Base-by-base conservation (phyloP, 164 flowering plant species). In the Santalum album region DNA sequence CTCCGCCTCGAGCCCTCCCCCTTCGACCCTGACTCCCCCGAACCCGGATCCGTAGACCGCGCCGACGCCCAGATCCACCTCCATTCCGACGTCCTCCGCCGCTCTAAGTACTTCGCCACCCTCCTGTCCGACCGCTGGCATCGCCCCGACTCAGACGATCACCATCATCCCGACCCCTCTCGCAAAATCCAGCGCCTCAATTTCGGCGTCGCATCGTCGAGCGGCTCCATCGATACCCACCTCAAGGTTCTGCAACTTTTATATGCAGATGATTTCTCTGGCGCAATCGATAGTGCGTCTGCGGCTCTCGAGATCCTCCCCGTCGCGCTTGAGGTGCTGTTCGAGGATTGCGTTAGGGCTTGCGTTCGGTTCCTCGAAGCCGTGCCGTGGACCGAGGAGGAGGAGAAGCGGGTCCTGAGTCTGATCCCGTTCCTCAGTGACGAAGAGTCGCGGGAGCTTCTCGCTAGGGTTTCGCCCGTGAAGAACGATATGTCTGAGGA, bases 341-440 rank as follows among this genome's bases (percentile, higher is more conserved):
- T 86, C 35, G 98, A 91, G 53, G 98, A 91, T 27, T 83, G 85
- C 48, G 75, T 88, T 12, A 68, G 25, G 42, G 77, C 76, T 6
- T 86, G 96, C 51, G 80, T 91, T 22, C 55, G 51, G 48, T 87
- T 82, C 55, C 79, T 91, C 0, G 96, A 91, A 54, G 94, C 85
- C 3, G 95, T 92, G 25, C 96, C 96, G 18, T 92, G 98, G 96
- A 83, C 60, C 15, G 94, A 84, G 29, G 96, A 92, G 19, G 96
- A 89, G 44, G 96, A 89, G 54, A 66, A 49, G 48, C 72, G 69
- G 17, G 82, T 92, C 12, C n/a, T 89, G 46, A 49, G 46, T 48
- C 21, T 89, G 19, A 57, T 79, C 38, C 96, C 96, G 0, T 56
- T 80, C 2, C 57, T 92, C 14, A 54, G 74, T 5, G 70, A 66